phyloP scores from a whole-genome alignment of 257 asterid species.

The Parsonsia alboflavescens region DNA sequence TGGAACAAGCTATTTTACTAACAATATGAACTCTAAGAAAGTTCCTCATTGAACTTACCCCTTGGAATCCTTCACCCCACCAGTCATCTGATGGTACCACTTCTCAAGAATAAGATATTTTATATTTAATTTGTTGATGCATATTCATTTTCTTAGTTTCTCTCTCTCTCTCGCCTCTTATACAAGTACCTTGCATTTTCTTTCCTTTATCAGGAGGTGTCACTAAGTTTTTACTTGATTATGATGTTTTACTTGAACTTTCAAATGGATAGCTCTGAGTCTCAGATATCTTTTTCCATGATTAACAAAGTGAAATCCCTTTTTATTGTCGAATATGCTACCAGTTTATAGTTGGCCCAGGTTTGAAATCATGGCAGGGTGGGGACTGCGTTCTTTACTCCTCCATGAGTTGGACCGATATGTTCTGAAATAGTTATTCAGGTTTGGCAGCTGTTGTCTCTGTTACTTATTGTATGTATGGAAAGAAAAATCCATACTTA shows the following conservation, averaged over 20 bases:
- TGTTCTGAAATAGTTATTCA: slow-evolving; percentile 3
- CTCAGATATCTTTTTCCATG: not conserved
- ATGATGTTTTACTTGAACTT: not conserved
- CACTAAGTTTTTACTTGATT: not conserved
- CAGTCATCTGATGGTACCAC: not conserved
- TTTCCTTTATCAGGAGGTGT: not conserved
- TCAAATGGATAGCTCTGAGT: not conserved
- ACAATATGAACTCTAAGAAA: not conserved
- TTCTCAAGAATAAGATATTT: not conserved
- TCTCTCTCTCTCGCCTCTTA: not conserved
- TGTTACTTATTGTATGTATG: not conserved
- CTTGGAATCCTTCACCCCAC: not conserved
- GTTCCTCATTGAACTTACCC: not conserved
- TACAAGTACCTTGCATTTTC: not conserved
- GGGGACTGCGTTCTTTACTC: not conserved
- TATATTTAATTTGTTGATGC: not conserved
- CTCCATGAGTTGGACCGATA: not conserved
- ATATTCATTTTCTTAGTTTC: not conserved
- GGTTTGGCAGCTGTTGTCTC: not conserved
- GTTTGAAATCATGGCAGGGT: not conserved
- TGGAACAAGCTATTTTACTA: not conserved
- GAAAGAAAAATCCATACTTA: not conserved
- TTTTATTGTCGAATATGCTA: not conserved
- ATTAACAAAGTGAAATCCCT: not conserved
- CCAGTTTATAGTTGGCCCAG: not conserved